Percentiles rank a stretch among this genome's conserved stretches.
Evolutionary conservation across 2,329 filamentous ascomycete species (phyloP).

Genomic region (Sodiomyces alkalinus): DNA sequence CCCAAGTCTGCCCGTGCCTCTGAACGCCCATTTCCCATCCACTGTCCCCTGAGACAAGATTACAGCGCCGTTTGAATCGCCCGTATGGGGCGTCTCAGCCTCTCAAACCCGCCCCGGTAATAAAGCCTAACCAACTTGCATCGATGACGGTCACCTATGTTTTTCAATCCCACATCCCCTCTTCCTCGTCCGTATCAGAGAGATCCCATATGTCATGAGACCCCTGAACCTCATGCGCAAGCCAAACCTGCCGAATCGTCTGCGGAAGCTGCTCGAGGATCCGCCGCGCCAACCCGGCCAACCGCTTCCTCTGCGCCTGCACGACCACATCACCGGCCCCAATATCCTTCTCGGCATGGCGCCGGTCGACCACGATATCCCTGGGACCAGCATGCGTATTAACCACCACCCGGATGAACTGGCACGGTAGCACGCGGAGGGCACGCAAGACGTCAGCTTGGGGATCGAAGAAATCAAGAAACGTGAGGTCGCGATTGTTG

Average conservation of each 20-base stretch:
- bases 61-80: too few relatives aligned
- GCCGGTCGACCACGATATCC: slow-evolving; percentile 3
- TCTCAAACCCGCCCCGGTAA: too few relatives aligned
- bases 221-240: slow-evolving; percentile 1
- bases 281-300: slow-evolving; percentile 5
- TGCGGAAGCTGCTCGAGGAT: slow-evolving; percentile 3
- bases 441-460: slow-evolving; percentile 14
- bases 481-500: slow-evolving; percentile 14
- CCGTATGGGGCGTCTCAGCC: too few relatives aligned
- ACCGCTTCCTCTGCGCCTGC: slow-evolving; percentile 5
- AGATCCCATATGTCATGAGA: too few relatives aligned
- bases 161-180: too few relatives aligned
- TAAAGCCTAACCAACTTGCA: too few relatives aligned
- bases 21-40: too few relatives aligned
- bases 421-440: slow-evolving; percentile 18
- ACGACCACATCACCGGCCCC: slow-evolving; percentile 10
- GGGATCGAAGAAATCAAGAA: slow-evolving; percentile 19
- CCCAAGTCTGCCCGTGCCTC: too few relatives aligned
- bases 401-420: slow-evolving; percentile 20
- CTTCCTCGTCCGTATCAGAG: too few relatives aligned
- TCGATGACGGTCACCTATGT: too few relatives aligned
- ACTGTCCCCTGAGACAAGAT: too few relatives aligned
- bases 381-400: slow-evolving; percentile 8
- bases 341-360: slow-evolving; percentile 5
- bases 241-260: slow-evolving; percentile 4